Evolutionary conservation across 495 filamentous ascomycete species (phyloP).

Genomic region (Penicillium odoratum): DNA sequence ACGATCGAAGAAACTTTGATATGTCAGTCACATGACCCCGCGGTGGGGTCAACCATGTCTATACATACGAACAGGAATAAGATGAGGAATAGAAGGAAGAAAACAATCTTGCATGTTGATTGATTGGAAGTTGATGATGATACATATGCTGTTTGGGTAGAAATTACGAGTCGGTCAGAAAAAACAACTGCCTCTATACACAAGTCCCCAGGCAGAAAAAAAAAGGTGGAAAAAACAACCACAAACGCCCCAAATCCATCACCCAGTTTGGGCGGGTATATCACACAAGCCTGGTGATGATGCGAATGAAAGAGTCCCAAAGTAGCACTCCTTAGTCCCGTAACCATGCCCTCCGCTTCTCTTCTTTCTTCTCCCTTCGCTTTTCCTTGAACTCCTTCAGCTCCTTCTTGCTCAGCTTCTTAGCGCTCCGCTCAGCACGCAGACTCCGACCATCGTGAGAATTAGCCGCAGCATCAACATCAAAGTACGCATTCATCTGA

Average conservation of each 20-base stretch:
- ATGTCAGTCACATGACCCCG: slow-evolving; percentile 28
- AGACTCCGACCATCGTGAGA: slow-evolving; percentile 87
- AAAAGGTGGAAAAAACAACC: slow-evolving; percentile 1
- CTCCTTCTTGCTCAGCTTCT: slow-evolving; percentile 83
- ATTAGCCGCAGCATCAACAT: slow-evolving; percentile 97
- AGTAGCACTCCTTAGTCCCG: slow-evolving; percentile 50
- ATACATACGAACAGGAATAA: neutral
- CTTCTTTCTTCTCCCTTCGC: slow-evolving; percentile 83
- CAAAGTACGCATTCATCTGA: slow-evolving; percentile 94
- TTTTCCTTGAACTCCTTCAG: slow-evolving; percentile 76
- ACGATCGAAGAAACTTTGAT: slow-evolving; percentile 29
- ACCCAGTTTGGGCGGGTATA: slow-evolving; percentile 14
- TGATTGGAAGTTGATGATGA: neutral
- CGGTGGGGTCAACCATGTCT: slow-evolving; percentile 14
- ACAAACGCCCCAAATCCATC: slow-evolving; percentile 27
- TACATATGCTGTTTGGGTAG: slow-evolving; percentile 13
- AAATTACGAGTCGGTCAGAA: neutral
- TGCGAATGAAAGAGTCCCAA: slow-evolving; percentile 8
- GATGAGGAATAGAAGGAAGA: neutral
- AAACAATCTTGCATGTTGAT: neutral
- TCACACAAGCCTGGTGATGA: slow-evolving; percentile 19
- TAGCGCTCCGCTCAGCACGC: slow-evolving; percentile 82
- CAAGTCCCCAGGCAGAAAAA: slow-evolving; percentile 6
- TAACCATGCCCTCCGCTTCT: slow-evolving; percentile 91
- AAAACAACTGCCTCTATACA: slow-evolving; percentile 20